Evolutionary conservation across 2,329 filamentous ascomycete genomes (phyloP).

Genomic region (Hortaea werneckii): DNA sequence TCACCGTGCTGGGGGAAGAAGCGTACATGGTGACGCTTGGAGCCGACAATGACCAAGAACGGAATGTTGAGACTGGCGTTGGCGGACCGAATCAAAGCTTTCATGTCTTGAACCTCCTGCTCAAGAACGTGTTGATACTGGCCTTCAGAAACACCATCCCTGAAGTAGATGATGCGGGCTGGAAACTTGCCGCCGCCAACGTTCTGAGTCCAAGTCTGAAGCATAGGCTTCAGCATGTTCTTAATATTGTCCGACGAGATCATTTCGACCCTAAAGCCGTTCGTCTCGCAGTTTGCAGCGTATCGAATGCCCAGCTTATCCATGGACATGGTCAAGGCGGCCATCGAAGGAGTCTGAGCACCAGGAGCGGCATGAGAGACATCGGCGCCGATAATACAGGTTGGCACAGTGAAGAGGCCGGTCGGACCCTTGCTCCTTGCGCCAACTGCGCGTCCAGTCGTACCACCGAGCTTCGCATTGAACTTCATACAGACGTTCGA

Average conservation of each 20-base stretch:
- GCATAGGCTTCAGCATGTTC: conserved; percentile 55
- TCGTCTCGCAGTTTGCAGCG: conserved; percentile 68
- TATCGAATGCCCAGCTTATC: conserved; percentile 66
- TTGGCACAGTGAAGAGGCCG: conserved; percentile 39
- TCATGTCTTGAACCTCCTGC: conserved; percentile 66
- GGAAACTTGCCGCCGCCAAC: conserved; percentile 49
- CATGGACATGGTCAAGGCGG: conserved; percentile 73
- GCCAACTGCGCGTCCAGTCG: conserved; percentile 48
- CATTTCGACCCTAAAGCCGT: conserved; percentile 73
- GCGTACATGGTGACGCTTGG: conserved; percentile 88
- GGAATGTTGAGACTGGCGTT: conserved; percentile 42
- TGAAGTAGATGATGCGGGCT: conserved; percentile 76
- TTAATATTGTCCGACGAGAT: conserved; percentile 54
- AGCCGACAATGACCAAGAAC: conserved; percentile 78
- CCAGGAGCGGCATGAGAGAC: conserved; percentile 76
- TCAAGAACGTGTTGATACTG: conserved; percentile 73
- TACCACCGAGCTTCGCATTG: conserved; percentile 86
- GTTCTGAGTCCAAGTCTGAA: conserved; percentile 50
- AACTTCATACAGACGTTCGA: conserved; percentile 96
- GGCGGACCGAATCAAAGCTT: conserved; percentile 32
- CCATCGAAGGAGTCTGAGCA: conserved; percentile 58
- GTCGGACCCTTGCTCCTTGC: conserved; percentile 22
- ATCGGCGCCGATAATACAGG: conserved; percentile 83
- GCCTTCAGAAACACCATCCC: conserved; percentile 82
- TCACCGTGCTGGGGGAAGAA: conserved; percentile 67